A percentile compares a stretch with the other conserved stretches of the same genome.
Conservation (phyloP, 1,284 basidiomycete species). For the Macrocystidia cucumis region DNA sequence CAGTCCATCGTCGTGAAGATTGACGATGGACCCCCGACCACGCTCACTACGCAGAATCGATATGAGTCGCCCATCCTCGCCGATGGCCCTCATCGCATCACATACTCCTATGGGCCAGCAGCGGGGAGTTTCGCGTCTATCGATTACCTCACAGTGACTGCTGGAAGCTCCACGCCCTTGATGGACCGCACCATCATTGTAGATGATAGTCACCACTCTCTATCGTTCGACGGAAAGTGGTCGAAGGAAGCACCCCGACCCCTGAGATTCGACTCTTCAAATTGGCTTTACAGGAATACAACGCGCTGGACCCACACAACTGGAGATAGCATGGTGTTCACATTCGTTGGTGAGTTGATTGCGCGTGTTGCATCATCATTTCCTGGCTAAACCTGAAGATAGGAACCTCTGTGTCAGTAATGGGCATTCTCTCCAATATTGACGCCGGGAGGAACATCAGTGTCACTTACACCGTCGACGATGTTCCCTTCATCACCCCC, state of each 20-base stretch:
- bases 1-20: constrained; percentile 24
- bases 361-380: too few relatives aligned
- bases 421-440: constrained; percentile 22
- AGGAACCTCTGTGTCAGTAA: constrained; percentile 28
- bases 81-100: constrained; percentile 27
- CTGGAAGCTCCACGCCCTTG: constrained; percentile 24
- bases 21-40: constrained; percentile 21
- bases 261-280: constrained; percentile 17
- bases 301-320: constrained; percentile 26
- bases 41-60: constrained; percentile 17
- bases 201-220: constrained; percentile 22
- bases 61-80: constrained; percentile 22
- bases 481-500: constrained; percentile 12
- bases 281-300: constrained; percentile 21
- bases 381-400: too few relatives aligned
- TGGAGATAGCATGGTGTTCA: constrained; percentile 23
- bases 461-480: constrained; percentile 26
- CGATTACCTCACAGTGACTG: constrained; percentile 28
- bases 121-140: constrained; percentile 18
- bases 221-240: constrained; percentile 26
- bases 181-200: constrained; percentile 24
- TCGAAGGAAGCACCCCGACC: constrained; percentile 13
- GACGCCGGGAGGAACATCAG: constrained; percentile 20
- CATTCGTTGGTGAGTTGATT: constrained; percentile 26
- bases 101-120: constrained; percentile 21